Conservation (phyloP, 2,329 filamentous ascomycete genomes). For the Diaporthe humulicola region DNA sequence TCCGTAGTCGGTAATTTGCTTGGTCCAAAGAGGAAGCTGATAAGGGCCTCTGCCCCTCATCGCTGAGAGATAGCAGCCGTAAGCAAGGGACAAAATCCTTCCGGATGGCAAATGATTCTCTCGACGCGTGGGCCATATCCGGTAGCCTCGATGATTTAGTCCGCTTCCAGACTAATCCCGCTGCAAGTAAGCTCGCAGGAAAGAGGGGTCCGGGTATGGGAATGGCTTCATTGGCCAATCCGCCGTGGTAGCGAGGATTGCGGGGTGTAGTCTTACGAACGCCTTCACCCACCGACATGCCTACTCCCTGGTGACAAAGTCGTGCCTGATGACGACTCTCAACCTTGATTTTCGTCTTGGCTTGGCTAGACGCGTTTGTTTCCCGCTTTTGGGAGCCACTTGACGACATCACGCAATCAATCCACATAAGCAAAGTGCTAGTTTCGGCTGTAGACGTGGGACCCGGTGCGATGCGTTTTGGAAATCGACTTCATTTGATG, state of each 20-base stretch:
- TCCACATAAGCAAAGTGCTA: not conserved
- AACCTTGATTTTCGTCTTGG: not conserved
- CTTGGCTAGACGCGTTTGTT: not conserved
- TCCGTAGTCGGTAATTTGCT: constrained; percentile 30
- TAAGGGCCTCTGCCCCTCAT: constrained; percentile 4
- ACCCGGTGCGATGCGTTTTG: not conserved
- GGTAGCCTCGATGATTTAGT: constrained; percentile 3
- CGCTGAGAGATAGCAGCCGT: constrained; percentile 12
- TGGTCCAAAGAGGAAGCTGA: constrained; percentile 32
- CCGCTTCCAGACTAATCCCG: constrained; percentile 32
- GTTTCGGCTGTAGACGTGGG: not conserved
- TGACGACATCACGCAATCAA: not conserved
- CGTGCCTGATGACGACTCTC: constrained; percentile 36
- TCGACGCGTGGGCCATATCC: not conserved
- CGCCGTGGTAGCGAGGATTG: too few species aligned
- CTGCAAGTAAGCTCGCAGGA: constrained; percentile 38
- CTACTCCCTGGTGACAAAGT: not conserved
- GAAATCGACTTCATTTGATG: constrained; percentile 5
- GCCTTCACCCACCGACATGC: constrained; percentile 3
- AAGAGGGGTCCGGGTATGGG: constrained; percentile 6
- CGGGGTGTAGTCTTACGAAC: constrained; percentile 32
- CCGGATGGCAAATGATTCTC: constrained; percentile 29
- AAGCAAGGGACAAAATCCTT: constrained; percentile 39
- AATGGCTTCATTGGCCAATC: constrained; percentile 28
- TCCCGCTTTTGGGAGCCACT: not conserved